Base-by-base conservation (phyloP, 371 early-diverging fungal species). In the Mucor velutinosus region DNA sequence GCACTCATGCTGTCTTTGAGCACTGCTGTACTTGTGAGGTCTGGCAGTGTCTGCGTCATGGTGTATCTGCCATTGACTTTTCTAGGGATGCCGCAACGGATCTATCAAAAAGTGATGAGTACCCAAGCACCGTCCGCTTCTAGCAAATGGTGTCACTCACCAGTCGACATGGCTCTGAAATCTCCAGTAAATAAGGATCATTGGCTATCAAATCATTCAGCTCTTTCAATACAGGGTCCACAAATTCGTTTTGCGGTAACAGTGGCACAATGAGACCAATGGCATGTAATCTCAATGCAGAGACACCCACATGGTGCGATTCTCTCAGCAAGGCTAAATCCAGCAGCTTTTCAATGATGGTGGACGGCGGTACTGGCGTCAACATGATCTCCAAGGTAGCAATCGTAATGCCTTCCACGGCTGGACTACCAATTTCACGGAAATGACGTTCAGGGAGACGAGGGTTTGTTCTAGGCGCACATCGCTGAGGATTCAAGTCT, bases 381-480 rank as follows among this genome's bases (percentile, higher is more conserved):
- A 86, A 63, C 66, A 93, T 76, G 27, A 89, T 73, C 69, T 93
- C 94, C 19, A 93, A 80, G n/a, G 85, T 83, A 7, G 89, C 89
- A 41, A 87, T 84, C 19, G 81, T 81, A 37, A 93, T 78, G 0
- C 85, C 89, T 63, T 86, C 84, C 15, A 91, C 80, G 14, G 89
- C 87, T 14, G 94, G 93, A 58, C 90, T 93, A 1, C 92, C 83
- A 35, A 93, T 89, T 72, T 93, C 94, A 37, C 93, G 84, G 67
- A 90, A 93, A 69, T 92, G 92, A 0, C 90, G 80, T 69, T 93
- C 93, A 0, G 94, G 93, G 61, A 92, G 70, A 11, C 77, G 71
- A 19, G 87, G 64, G 37, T 87, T 73, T 10, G 71, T 70, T 66
- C 85, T 76, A 17, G 84, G 86, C 6, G 84, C 88, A 62, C 87